Evolutionary conservation across 2,329 filamentous ascomycete species (phyloP), one percentile per base, ranked within the genome.

Genomic region (Lasiodiplodia sp.): DNA sequence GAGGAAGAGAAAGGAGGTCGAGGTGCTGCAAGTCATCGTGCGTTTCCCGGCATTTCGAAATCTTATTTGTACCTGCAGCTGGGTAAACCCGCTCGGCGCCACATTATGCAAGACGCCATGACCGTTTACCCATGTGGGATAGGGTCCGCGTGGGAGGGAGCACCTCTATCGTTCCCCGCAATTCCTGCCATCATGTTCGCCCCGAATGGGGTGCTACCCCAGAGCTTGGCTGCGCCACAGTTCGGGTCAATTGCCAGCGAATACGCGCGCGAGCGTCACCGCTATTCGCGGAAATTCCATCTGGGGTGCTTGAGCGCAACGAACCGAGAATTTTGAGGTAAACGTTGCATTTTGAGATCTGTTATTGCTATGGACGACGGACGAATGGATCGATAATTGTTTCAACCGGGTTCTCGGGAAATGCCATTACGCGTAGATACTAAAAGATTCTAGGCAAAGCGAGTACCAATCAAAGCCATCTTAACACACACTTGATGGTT

Each of bases 1-100:
- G 18, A 4, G 25, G 40, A 23, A 47, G 21, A 23, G 55, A 7
- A 21, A 49, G 23, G n/a, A 62, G 25, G 23, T n/a, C 23, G 38
- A 47, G 23, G 18, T 18, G 40, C 58, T 62, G 58, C 58, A 62
- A 49, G 40, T 34, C 58, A 62, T 62, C 58, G 31, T 16, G 23
- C 31, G 6, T 37, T 28, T 12, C 25, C 28, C 44, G 44, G 38
- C 3, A 10, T 28, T 52, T 51, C 37, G 44, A 63, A 14, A 21
- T 51, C 28, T 52, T 64, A 47, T 64, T 52, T 64, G 60, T 64
- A 64, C 60, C 60, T 64, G 60, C 60, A 52, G 44, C 60, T 23
- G 44, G 60, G n/a, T 51, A 63, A 63, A 63, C 25, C 14, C 2
- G 16, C 6, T 11, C 38, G 25, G 23, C 44, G 18, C 40, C 40